Base-by-base conservation (phyloP, 2,329 filamentous ascomycete species). In the Pseudonectria buxi region DNA sequence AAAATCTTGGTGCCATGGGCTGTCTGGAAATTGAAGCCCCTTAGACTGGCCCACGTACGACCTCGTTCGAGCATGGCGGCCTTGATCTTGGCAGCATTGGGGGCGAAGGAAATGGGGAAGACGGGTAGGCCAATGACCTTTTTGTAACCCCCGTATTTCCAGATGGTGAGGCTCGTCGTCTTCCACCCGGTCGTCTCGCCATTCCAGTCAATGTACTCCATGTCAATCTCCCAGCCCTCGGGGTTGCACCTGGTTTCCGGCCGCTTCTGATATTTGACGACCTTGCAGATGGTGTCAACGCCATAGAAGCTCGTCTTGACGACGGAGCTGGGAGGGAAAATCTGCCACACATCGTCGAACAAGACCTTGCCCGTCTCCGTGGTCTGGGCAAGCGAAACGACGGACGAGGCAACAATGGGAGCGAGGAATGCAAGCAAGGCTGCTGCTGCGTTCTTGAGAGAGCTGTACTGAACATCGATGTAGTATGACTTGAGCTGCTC, bases 151-250 rank as follows among this genome's bases (percentile, higher is more conserved):
- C 39, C 11, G 24, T 54, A 64, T 1, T 47, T 28, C 10, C 28
- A 24, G 36, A 64, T 59, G 16, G 15, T 40, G 7, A 53, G 24
- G 9, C 35, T 37, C 1, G 47, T 52, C 0, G 40, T 49, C 3
- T 39, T 39, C 31, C 51, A 59, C 6, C 61, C 60, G 28, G 49
- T 56, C 1, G 25, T 34, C 18, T 55, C 47, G 7, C 61, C 53
- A 26, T 63, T 57, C 59, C 59, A 64, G 33, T 62, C 57, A 3
- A 64, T 28, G 33, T 56, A 61, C 33, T 64, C 56, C 32, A 59
- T 31, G 5, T 42, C 38, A 26, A 64, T 44, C 3, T 36, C 33
- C 54, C 54, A 61, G 13, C 41, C 38, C 14, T 26, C 41, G 2
- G 41, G 44, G 3, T 43, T 39, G 12, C 35, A 36, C 5, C 38